Conservation (phyloP, 306 rosid species). For the Acacia crassicarpa region DNA sequence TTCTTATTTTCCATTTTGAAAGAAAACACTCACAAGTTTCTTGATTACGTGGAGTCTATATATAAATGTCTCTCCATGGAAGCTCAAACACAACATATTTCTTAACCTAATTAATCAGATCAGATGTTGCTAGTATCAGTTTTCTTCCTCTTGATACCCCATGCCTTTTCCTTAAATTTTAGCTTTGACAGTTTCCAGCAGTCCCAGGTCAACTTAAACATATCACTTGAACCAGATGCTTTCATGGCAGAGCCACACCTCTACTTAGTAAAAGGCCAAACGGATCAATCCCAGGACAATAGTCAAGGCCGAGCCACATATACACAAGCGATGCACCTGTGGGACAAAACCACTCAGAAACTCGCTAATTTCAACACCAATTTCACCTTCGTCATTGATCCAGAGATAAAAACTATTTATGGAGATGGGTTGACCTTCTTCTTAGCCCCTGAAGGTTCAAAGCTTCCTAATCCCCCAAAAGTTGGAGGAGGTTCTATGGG, state of each 20-base stretch:
- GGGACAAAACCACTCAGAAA: not conserved
- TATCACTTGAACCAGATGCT: too few species aligned
- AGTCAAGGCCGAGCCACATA: constrained; percentile 23
- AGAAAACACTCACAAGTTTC: too few species aligned
- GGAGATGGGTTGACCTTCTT: constrained; percentile 38
- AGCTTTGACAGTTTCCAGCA: not conserved
- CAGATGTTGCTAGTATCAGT: not conserved
- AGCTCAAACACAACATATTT: too few species aligned
- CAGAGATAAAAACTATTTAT: accelerated
- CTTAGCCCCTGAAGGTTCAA: not conserved
- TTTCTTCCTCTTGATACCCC: not conserved
- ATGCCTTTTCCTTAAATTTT: not conserved
- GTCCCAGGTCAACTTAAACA: too few species aligned
- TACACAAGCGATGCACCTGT: not conserved
- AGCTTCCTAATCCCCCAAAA: not conserved
- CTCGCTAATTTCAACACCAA: not conserved
- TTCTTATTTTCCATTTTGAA: too few species aligned
- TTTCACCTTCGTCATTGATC: not conserved
- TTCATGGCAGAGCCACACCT: too few species aligned
- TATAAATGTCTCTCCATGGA: too few species aligned
- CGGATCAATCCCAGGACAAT: not conserved
- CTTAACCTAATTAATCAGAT: too few species aligned
- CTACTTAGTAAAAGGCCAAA: not conserved
- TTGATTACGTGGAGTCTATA: too few species aligned
- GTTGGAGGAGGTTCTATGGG: not conserved